Base-by-base conservation (phyloP, 2,329 filamentous ascomycete genomes). In the Pezicula neosporulosa region DNA sequence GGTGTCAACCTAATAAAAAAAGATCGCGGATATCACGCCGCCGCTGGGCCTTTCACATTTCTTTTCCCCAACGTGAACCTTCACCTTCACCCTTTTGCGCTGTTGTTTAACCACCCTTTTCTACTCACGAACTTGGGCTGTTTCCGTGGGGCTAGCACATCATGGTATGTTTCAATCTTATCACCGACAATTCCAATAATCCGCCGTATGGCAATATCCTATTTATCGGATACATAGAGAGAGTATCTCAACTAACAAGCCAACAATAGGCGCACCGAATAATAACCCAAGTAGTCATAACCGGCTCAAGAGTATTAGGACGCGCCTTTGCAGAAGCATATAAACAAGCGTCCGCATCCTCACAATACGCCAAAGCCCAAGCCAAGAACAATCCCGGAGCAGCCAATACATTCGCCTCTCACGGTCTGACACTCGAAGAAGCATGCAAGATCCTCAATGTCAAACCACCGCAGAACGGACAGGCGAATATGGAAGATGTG, bases 381-480 rank as follows among this genome's bases (percentile, higher is more conserved):
- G 80, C 80, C 57, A 87, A 87, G 64, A 68, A 72, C 49, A 79
- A 80, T 59, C 72, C 72, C 51, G 72, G 70, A 60, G 66, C 60
- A 38, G 60, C 66, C 35, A 68, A 68, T 9, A 64, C 73, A 47
- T 80, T 80, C 60, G 78, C 80, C 55, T 78, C 53, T 63, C 82
- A 83, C 5, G 89, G 91, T 67, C 87, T 97, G 72, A 94, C 91
- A 8, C 85, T 99, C 64, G 90, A 96, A 61, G 94, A 99, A 77
- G 94, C 94, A 49, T 97, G 91, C 82, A 90, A 91, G 73, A 97
- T 99, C 66, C 82, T 99, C 57, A 96, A 99, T 70, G 91, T 99
- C 61, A 90, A 93, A 70, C 90, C 92, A 36, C 92, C 93, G 1
- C 82, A 87, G 68, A 82, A 79, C 55, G 90, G 89, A 43, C 80